These are phyloP conservation scores for Termitomyces heimii DNA, from an alignment of 768 basidiomycete species.

Conservation along the genomic window DNA sequence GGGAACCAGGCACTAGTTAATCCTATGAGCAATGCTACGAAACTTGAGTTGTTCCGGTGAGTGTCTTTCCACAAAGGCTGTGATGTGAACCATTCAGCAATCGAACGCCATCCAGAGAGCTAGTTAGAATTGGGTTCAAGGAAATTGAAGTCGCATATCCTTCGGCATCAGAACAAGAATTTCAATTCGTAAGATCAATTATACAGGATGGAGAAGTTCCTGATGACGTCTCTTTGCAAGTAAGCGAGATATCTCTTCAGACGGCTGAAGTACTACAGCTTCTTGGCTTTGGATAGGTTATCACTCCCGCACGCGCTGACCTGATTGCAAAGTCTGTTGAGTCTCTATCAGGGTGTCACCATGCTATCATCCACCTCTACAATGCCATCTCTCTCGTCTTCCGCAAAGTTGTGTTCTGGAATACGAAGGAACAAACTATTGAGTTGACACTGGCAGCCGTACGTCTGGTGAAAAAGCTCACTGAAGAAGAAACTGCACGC, in stretches of 20 bases:
- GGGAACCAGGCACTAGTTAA: constrained; percentile 83
- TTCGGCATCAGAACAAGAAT: constrained; percentile 78
- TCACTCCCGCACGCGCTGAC: constrained; percentile 76
- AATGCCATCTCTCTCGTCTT: constrained; percentile 76
- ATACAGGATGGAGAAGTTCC: constrained; percentile 61
- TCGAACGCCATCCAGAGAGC: constrained; percentile 57
- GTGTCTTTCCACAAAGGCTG: background rate
- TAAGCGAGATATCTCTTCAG: constrained; percentile 22
- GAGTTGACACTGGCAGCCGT: constrained; percentile 69
- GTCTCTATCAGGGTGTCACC: constrained; percentile 65
- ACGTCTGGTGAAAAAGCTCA: constrained; percentile 58
- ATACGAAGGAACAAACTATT: constrained; percentile 69
- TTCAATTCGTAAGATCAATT: constrained; percentile 65
- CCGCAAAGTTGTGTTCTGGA: constrained; percentile 75
- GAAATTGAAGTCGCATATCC: constrained; percentile 86
- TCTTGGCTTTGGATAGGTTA: constrained; percentile 39
- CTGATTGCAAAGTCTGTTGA: constrained; percentile 71
- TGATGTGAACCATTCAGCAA: constrained; percentile 31
- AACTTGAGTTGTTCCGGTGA: constrained; percentile 45
- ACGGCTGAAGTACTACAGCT: background rate
- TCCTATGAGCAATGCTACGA: constrained; percentile 71
- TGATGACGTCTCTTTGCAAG: constrained; percentile 79
- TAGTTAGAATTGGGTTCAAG: constrained; percentile 76
- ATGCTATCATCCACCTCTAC: constrained; percentile 84
- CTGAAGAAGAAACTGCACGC: constrained; percentile 59